A percentile compares a stretch with the other conserved stretches of the same genome.
Conservation (phyloP, 1,284 basidiomycete genomes). For the Irpex sp. region DNA sequence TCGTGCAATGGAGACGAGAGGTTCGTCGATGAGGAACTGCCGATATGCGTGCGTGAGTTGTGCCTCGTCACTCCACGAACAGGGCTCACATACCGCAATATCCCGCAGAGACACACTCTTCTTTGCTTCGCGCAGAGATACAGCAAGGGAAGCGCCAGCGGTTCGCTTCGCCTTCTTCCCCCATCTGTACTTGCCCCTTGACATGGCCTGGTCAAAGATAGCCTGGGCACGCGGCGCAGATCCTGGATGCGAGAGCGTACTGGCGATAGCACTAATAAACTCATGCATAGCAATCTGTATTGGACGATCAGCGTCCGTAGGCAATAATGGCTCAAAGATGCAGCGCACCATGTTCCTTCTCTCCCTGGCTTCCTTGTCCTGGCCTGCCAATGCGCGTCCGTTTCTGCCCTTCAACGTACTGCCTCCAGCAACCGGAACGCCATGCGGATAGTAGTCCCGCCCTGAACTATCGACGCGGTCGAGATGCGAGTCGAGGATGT, state of each 20-base stretch:
- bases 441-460: constrained; percentile 16
- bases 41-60: constrained; percentile 18
- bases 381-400: constrained; percentile 56
- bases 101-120: constrained; percentile 63
- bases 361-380: constrained; percentile 57
- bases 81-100: constrained; percentile 47
- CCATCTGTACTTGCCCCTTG: constrained; percentile 56
- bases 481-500: constrained; percentile 46
- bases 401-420: constrained; percentile 43
- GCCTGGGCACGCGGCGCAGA: constrained; percentile 56
- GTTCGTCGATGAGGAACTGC: constrained; percentile 50
- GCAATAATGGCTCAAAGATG: constrained; percentile 9
- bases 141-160: constrained; percentile 61
- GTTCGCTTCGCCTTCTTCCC: constrained; percentile 62
- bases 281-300: constrained; percentile 56
- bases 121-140: constrained; percentile 64
- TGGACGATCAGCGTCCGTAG: constrained; percentile 13
- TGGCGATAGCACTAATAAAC: constrained; percentile 56
- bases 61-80: constrained; percentile 15
- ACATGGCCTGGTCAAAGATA: constrained; percentile 64
- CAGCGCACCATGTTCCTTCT: constrained; percentile 53
- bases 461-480: constrained; percentile 30
- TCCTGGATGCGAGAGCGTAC: constrained; percentile 51
- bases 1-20: constrained; percentile 49
- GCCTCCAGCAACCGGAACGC: constrained; percentile 24